A percentile compares a stretch with the other conserved stretches of the same genome.
Conservation (phyloP, 257 asterid genomes). For the Ophiorrhiza pumila region DNA sequence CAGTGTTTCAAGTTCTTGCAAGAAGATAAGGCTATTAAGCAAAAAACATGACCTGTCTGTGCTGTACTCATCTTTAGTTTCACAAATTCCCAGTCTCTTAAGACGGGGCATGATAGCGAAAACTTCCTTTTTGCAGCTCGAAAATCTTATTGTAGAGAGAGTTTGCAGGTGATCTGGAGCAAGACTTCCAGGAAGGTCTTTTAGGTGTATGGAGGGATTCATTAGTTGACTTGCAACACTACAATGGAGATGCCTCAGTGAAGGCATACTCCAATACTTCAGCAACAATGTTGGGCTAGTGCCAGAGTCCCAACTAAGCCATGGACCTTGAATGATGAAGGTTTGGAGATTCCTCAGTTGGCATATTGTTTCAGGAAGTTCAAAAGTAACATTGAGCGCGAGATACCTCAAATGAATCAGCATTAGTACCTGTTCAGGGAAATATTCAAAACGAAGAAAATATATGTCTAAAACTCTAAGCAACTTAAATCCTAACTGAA, state of each 20-base stretch:
- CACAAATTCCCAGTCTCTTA: slow-evolving; percentile 29
- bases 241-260: slow-evolving; percentile 27
- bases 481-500: slow-evolving; percentile 18
- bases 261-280: slow-evolving; percentile 23
- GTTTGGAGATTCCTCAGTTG: slow-evolving; percentile 29
- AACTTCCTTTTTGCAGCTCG: slow-evolving; percentile 19
- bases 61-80: not conserved
- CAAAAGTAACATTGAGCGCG: slow-evolving; percentile 23
- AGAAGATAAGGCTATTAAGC: not conserved
- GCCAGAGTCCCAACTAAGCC: not conserved
- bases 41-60: too few relatives aligned
- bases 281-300: slow-evolving; percentile 12
- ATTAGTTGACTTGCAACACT: slow-evolving; percentile 17
- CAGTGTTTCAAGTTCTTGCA: not conserved
- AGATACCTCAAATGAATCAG: slow-evolving; percentile 30
- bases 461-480: slow-evolving; percentile 33
- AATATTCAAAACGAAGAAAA: slow-evolving; percentile 20
- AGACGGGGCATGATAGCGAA: slow-evolving; percentile 25
- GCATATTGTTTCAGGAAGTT: slow-evolving; percentile 18
- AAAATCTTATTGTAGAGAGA: slow-evolving; percentile 22
- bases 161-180: slow-evolving; percentile 24
- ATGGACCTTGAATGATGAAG: slow-evolving; percentile 29
- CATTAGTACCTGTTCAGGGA: slow-evolving; percentile 22
- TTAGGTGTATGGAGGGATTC: slow-evolving; percentile 6
- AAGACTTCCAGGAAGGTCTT: not conserved